These are phyloP conservation scores for Claviceps sp. DNA, from an alignment of 2,329 filamentous ascomycete species.

Conservation along the genomic window DNA sequence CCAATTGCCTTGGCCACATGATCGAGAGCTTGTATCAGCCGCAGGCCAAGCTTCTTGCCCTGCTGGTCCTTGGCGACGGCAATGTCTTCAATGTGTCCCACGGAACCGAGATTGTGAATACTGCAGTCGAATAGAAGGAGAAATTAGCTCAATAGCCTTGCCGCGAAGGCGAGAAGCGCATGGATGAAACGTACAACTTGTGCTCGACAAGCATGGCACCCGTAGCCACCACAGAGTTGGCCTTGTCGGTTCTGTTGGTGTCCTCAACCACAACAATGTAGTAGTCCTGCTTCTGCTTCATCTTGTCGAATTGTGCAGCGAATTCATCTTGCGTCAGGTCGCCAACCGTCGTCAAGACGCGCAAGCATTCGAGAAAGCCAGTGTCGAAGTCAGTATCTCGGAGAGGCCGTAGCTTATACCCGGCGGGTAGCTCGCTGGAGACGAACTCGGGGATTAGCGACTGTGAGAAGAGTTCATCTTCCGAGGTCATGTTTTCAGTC, in stretches of 20 bases:
- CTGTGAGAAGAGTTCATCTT: constrained; percentile 60
- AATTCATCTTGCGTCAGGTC: constrained; percentile 67
- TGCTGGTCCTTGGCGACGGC: constrained; percentile 91
- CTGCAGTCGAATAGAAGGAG: constrained; percentile 23
- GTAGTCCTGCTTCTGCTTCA: constrained; percentile 63
- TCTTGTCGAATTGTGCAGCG: constrained; percentile 70
- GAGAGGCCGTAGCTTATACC: constrained; percentile 73
- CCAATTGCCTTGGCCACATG: constrained; percentile 76
- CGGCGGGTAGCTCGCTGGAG: constrained; percentile 56
- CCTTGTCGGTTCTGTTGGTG: constrained; percentile 34
- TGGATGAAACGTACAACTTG: constrained; percentile 59
- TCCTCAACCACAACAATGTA: constrained; percentile 81
- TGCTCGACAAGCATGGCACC: constrained; percentile 83
- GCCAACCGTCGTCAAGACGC: constrained; percentile 85
- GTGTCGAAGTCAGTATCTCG: constrained; percentile 62
- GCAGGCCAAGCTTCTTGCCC: constrained; percentile 87
- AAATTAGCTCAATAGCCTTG: constrained; percentile 5
- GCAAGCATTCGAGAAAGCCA: constrained; percentile 82
- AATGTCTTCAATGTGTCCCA: constrained; percentile 97
- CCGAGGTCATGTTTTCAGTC: constrained; percentile 7
- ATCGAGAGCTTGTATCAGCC: constrained; percentile 89
- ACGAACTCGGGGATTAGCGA: constrained; percentile 69
- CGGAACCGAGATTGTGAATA: constrained; percentile 67
- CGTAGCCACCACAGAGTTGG: constrained; percentile 67
- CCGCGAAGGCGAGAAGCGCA: background rate